Conservation (phyloP, 106 monocot genomes). For the Allium sativum region DNA sequence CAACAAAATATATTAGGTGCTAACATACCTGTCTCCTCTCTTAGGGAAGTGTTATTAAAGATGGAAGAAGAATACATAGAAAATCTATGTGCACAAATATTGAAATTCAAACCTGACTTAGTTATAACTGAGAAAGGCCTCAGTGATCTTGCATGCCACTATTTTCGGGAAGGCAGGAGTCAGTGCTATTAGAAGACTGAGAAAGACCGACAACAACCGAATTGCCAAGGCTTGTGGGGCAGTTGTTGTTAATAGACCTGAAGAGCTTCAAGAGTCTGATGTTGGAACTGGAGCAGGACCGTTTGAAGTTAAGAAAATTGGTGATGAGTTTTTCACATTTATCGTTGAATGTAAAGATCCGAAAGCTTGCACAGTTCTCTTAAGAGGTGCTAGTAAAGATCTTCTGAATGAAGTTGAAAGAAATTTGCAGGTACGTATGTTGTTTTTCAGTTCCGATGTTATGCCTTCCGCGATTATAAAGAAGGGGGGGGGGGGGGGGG, state of each 20-base stretch:
- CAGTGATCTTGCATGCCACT: conserved; percentile 87
- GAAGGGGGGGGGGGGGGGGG: no score
- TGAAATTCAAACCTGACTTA: conserved; percentile 89
- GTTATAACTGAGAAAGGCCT: conserved; percentile 94
- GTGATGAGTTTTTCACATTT: conserved; percentile 91
- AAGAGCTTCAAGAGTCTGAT: conserved; percentile 93
- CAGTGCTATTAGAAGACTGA: conserved; percentile 70
- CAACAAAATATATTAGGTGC: neutral
- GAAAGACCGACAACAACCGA: conserved; percentile 85
- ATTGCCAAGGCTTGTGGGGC: conserved; percentile 86
- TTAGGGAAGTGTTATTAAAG: conserved; percentile 74
- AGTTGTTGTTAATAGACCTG: conserved; percentile 83
- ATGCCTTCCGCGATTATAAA: no score
- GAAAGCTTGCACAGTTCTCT: conserved; percentile 83
- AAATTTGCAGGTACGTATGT: conserved; percentile 69
- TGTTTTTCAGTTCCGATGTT: no score
- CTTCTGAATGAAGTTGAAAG: conserved; percentile 93
- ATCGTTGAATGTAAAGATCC: conserved; percentile 93
- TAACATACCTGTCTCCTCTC: conserved; percentile 5
- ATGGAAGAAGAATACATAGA: conserved; percentile 92
- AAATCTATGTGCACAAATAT: conserved; percentile 63
- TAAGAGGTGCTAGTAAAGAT: conserved; percentile 97
- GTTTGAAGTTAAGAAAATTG: conserved; percentile 89
- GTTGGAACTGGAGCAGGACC: conserved; percentile 85
- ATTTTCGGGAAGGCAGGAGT: conserved; percentile 86